Conservation (phyloP, 192 early-diverging fungal species). For the Linnemannia elongata region DNA sequence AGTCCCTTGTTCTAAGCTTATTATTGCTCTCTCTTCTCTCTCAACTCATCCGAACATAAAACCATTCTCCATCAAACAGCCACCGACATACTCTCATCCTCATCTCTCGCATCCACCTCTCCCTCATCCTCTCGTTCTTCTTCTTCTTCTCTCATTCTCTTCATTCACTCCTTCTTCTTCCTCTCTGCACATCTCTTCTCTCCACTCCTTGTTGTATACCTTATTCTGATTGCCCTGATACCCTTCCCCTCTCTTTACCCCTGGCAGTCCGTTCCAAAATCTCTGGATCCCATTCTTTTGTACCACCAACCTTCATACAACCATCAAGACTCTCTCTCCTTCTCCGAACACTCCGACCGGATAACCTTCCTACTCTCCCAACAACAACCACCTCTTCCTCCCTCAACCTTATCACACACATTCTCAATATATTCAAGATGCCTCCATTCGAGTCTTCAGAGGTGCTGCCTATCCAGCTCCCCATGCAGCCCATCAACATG, state of each 20-base stretch:
- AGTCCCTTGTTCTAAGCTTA: too few species aligned
- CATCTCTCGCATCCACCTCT: neutral
- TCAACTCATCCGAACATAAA: neutral
- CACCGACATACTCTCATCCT: neutral
- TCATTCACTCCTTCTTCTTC: neutral
- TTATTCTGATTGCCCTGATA: neutral
- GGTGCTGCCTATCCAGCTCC: slow-evolving; percentile 44
- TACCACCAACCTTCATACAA: neutral
- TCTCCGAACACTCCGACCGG: neutral
- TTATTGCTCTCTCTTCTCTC: too few species aligned
- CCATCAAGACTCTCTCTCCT: neutral
- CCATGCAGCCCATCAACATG: slow-evolving; percentile 36
- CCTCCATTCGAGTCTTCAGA: slow-evolving; percentile 39
- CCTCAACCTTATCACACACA: neutral
- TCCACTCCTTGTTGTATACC: neutral
- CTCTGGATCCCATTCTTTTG: slow-evolving; percentile 9
- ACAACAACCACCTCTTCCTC: neutral
- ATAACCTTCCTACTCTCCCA: neutral
- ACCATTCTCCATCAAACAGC: too few species aligned
- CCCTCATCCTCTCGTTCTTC: neutral
- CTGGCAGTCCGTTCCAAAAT: too few species aligned
- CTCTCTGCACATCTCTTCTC: neutral
- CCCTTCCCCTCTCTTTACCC: neutral
- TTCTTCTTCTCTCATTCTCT: neutral
- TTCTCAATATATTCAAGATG: neutral